Evolutionary conservation across 345 rosid genomes (phyloP), one percentile per base, ranked within the genome.

Genomic region (Passiflora organensis): DNA sequence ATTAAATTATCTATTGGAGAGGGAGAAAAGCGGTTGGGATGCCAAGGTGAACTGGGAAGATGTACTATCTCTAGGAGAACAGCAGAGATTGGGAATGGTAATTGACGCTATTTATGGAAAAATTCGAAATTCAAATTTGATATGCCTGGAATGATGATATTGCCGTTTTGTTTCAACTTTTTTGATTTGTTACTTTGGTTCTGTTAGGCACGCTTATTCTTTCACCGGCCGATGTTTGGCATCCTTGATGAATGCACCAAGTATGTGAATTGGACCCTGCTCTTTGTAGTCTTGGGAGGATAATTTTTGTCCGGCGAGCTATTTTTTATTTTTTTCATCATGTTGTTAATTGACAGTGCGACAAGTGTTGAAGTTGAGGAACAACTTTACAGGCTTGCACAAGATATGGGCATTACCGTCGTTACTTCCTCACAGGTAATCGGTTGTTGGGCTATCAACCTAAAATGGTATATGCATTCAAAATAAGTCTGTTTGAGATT

Each of bases 171-270:
- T 43, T 24, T 6, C 37, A 16, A 23, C 2, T 34, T 49, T 46
- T 65, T 45, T 72, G 47, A 68, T 56, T 4, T 49, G 56, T 1
- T 60, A n/a, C n/a, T 67, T 60, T 32, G n/a, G 32, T 62, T 53
- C 66, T 55, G 58, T 63, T 39, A 91, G 99, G 96, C 95, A 20
- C 95, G 99, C 15, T 75, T 91, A 25, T 89, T 91, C 82, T 91
- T 91, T 70, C 99, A 91, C 79, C 80, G 77, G 59, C 99, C 99
- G 13, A 80, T 62, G 64, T 91, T 86, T 66, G 96, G 89, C 62
- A 82, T 91, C 74, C 99, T 91, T 5, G 99, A 91, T 13, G 99
- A 91, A 75, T 91, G 99, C 82, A 91, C 96, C 66, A 91, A 91
- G 99, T 91, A 86, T 43, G 79, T 62, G 19, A n/a, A 65, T 44